phyloP scores from a whole-genome alignment of 2,329 filamentous ascomycete species.

The Dryadomyces sulphureus region DNA sequence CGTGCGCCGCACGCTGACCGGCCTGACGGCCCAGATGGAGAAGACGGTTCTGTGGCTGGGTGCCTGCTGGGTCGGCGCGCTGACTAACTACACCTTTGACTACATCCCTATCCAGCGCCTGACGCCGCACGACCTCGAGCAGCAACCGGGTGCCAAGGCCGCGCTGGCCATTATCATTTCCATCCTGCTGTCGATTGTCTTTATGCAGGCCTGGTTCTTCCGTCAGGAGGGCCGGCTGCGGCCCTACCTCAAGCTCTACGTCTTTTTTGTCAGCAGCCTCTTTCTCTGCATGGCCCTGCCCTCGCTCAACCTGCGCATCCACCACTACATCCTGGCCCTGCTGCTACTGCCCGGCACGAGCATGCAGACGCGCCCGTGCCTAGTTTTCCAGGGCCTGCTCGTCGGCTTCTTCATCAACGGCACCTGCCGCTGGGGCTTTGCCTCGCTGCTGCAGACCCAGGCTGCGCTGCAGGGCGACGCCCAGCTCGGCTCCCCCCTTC shows the following conservation, averaged over 20 bases:
- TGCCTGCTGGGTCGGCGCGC: constrained; percentile 74
- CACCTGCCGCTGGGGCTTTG: constrained; percentile 87
- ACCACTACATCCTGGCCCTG: constrained; percentile 86
- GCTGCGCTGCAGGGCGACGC: constrained; percentile 55
- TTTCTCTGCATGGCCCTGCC: constrained; percentile 59
- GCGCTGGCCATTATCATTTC: constrained; percentile 69
- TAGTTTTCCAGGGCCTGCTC: constrained; percentile 81
- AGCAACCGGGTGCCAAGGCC: constrained; percentile 77
- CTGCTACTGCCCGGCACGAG: constrained; percentile 77
- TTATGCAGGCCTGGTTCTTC: constrained; percentile 72
- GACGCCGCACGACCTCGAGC: constrained; percentile 75
- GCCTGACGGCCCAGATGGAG: constrained; percentile 70
- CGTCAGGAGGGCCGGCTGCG: constrained; percentile 71
- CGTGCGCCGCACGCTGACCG: constrained; percentile 53
- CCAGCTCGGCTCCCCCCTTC: constrained; percentile 48
- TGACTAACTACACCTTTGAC: constrained; percentile 92
- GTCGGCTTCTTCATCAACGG: constrained; percentile 90
- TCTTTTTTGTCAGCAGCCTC: constrained; percentile 49
- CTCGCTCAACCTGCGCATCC: constrained; percentile 68
- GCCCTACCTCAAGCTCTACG: constrained; percentile 65
- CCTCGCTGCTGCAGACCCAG: constrained; percentile 72
- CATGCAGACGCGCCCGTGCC: constrained; percentile 70
- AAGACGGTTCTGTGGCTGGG: constrained; percentile 86
- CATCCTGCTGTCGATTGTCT: constrained; percentile 49
- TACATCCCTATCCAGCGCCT: constrained; percentile 86